These are phyloP conservation scores for Coemansia sp. DNA, from an alignment of 192 early-diverging fungal species.

Conservation along the genomic window DNA sequence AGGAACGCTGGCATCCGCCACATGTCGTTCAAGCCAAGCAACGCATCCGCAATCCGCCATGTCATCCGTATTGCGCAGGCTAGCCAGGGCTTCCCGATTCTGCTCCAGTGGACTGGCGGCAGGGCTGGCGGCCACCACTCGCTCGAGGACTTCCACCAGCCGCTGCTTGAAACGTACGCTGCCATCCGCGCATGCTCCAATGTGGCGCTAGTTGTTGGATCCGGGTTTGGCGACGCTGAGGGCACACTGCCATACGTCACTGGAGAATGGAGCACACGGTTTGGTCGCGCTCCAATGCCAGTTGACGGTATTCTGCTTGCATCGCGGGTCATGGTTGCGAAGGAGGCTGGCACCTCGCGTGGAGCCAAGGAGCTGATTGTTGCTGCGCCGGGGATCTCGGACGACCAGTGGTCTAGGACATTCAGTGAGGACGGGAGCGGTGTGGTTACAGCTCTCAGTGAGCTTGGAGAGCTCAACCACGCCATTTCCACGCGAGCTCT, in stretches of 20 bases:
- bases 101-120: conserved; percentile 97
- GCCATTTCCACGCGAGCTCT: conserved; percentile 84
- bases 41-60: conserved; percentile 70
- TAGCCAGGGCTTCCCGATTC: conserved; percentile 78
- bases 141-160: conserved; percentile 93
- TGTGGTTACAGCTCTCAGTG: conserved; percentile 82
- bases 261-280: conserved; percentile 83
- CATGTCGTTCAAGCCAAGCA: conserved; percentile 81
- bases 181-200: conserved; percentile 74
- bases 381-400: conserved; percentile 72
- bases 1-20: conserved; percentile 76
- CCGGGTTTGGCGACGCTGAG: conserved; percentile 84
- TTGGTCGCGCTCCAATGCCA: conserved; percentile 89
- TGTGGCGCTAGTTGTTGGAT: conserved; percentile 84
- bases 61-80: conserved; percentile 83
- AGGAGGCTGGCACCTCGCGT: conserved; percentile 75
- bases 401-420: conserved; percentile 82
- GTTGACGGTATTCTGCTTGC: conserved; percentile 93
- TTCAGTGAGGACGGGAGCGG: conserved; percentile 75
- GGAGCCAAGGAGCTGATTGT: conserved; percentile 88
- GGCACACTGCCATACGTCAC: conserved; percentile 89
- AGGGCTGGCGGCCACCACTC: conserved; percentile 95
- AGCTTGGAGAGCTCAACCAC: conserved; percentile 93
- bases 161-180: conserved; percentile 70
- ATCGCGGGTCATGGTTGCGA: conserved; percentile 95